Conservation (phyloP, 768 basidiomycete genomes). For the Lactifluus volemus region DNA sequence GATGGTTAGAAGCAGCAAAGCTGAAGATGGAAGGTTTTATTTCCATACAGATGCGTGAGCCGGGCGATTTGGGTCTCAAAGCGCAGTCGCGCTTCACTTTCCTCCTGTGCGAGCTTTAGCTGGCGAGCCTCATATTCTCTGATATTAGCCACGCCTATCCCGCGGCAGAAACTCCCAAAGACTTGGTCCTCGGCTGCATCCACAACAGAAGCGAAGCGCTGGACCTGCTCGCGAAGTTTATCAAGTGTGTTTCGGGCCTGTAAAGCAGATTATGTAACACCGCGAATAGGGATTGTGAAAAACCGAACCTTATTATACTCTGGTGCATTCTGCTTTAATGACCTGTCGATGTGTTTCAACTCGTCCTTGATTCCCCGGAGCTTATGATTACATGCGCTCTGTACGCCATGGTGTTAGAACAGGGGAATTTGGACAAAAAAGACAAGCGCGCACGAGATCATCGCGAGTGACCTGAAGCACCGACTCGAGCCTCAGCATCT, state of each 20-base stretch:
- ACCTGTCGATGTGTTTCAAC: constrained; percentile 68
- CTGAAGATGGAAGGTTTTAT: background rate
- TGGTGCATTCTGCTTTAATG: constrained; percentile 55
- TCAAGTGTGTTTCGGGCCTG: constrained; percentile 50
- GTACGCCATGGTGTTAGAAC: background rate
- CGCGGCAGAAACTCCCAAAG: constrained; percentile 68
- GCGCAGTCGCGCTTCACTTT: constrained; percentile 72
- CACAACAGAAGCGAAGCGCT: constrained; percentile 46
- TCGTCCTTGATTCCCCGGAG: constrained; percentile 77
- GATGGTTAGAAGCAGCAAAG: background rate
- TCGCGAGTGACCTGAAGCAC: constrained; percentile 68
- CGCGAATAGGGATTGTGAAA: background rate
- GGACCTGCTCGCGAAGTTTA: constrained; percentile 46
- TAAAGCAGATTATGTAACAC: background rate
- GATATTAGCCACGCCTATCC: constrained; percentile 73
- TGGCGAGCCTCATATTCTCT: constrained; percentile 93
- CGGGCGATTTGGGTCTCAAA: constrained; percentile 84
- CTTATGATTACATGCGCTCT: constrained; percentile 72
- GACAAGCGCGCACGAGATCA: constrained; percentile 48
- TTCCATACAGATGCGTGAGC: constrained; percentile 70
- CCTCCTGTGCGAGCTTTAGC: constrained; percentile 79
- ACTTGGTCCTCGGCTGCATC: constrained; percentile 74
- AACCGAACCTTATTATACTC: constrained; percentile 61
- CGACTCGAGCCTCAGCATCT: constrained; percentile 74
- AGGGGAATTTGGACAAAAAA: background rate